Conservation (phyloP, 495 filamentous ascomycete genomes). For the Astrothelium subdiscretum region DNA sequence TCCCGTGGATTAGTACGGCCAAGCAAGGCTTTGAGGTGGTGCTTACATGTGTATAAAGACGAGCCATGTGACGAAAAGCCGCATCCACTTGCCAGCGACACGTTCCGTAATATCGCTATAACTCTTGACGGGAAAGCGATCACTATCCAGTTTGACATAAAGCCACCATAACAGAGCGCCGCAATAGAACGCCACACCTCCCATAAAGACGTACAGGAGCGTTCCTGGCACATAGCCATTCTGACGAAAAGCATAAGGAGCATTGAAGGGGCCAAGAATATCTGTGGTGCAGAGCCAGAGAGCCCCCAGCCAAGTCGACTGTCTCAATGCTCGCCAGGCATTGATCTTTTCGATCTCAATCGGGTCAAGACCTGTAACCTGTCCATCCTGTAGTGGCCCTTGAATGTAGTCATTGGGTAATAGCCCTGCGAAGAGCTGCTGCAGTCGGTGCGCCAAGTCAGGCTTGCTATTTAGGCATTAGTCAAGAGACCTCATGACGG, state of each 20-base stretch:
- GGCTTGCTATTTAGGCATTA: not conserved
- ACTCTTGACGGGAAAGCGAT: slow-evolving; percentile 13
- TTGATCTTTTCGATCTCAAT: slow-evolving; percentile 33
- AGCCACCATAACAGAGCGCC: slow-evolving; percentile 14
- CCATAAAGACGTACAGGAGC: slow-evolving; percentile 15
- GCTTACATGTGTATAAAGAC: slow-evolving; percentile 14
- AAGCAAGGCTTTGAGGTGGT: not conserved
- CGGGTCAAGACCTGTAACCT: slow-evolving; percentile 19
- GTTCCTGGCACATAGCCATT: slow-evolving; percentile 15
- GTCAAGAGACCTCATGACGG: not conserved
- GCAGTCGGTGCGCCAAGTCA: not conserved
- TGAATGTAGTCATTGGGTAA: slow-evolving; percentile 1
- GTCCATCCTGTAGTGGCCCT: not conserved
- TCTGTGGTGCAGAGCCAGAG: slow-evolving; percentile 52
- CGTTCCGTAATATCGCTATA: slow-evolving; percentile 14
- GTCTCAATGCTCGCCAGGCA: slow-evolving; percentile 34
- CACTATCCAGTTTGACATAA: slow-evolving; percentile 15
- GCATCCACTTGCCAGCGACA: slow-evolving; percentile 8
- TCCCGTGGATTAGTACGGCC: not conserved
- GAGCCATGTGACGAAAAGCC: slow-evolving; percentile 14
- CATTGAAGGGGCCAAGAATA: slow-evolving; percentile 47
- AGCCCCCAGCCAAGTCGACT: slow-evolving; percentile 34
- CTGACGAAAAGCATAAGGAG: slow-evolving; percentile 25
- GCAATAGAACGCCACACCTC: slow-evolving; percentile 10
- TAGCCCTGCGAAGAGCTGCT: slow-evolving; percentile 2